Base-by-base conservation (phyloP, 495 filamentous ascomycete species). In the Cudoniella acicularis region DNA sequence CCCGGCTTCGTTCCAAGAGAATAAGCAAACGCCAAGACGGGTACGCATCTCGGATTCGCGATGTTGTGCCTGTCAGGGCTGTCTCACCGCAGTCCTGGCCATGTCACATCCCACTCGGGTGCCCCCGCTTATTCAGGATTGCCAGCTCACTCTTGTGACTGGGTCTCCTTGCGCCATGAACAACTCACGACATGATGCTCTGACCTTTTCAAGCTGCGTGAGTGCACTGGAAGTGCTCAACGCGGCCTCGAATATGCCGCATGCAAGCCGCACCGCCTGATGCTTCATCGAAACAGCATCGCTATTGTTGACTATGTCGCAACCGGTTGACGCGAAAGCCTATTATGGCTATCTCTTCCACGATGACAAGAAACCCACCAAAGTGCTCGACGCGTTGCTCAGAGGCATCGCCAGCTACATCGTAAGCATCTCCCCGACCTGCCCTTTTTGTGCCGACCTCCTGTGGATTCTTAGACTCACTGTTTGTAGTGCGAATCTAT, bases 261-360 rank as follows among this genome's bases (percentile, higher is more conserved):
- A n/a, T n/a, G 57, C 57, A 54, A 59, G 40, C 8, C 27, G 21
- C 24, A 8, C 36, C 21, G 25, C 47, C 17, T 50, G n/a, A 26
- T 43, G 40, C 53, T 43, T 16, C 18, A 24, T 42, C 24, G n/a
- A 42, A 22, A 18, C 54, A 11, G 30, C 30, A 13, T 20, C 41
- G n/a, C n/a, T n/a, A 18, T 43, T 47, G 43, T 49, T 60, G 58
- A 55, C 22, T 8, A 64, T 60, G 62, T 46, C 55, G 50, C 61
- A 65, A 54, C 52, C 66, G n/a, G 60, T 63, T 23, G 67, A 66
- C 51, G 48, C 54, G 22, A 64, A 56, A 54, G 55, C 71, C 30
- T 90, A 84, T 69, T 98, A 93, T 81, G 92, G 90, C 16, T 90
- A 90, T 62, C 73, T 98, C 62, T 91, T 96, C 74, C 85, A 90